Evolutionary conservation across 202 grass and related monocot species (phyloP), one percentile per base, ranked within the genome.

Genomic region (Tripidium arundinaceum): DNA sequence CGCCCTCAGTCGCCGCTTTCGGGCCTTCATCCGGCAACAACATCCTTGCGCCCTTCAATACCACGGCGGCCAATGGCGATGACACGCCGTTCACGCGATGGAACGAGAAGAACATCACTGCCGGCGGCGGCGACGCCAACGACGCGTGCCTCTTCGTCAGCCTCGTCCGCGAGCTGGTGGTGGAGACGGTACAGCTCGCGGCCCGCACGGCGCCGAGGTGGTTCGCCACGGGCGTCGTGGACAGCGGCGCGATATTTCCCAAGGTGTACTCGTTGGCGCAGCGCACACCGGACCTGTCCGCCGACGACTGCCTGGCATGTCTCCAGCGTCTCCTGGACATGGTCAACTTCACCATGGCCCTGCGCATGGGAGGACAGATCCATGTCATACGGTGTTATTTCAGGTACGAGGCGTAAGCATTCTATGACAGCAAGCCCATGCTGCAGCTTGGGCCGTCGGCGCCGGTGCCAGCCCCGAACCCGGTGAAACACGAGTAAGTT

Each of bases 261-360:
- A 77, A 58, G 15, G 75, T 97, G 40, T 94, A 90, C 40, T 81
- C 81, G 3, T 4, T 88, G 63, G 33, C 45, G 27, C 89, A 94
- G 87, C 92, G 92, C 81, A 86, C 78, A 7, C 89, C 84, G 25
- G 87, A 94, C 25, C 13, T 91, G 36, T 19, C 90, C 37, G 45
- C 68, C 19, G 16, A 2, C 2, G 49, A 88, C 29, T 97, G 90
- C 49, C 55, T 66, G 12, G 15, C n/a, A 19, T 93, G 90, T 24
- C 78, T 93, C 54, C 47, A 46, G n/a, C 65, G 49, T 7, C 14
- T 75, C 40, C 54, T 61, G 45, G 63, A 11, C 28, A 45, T 50
- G 22, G 2, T 78, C 28, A 85, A 64, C 79, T 59, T 31, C 45
- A 57, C 31, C 19, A 25, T 6, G 72, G 72, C 6, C 3, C 31